Percentiles rank a stretch among this genome's conserved stretches.
phyloP scores from a whole-genome alignment of 1,284 basidiomycete species.

The Pascua sp. region DNA sequence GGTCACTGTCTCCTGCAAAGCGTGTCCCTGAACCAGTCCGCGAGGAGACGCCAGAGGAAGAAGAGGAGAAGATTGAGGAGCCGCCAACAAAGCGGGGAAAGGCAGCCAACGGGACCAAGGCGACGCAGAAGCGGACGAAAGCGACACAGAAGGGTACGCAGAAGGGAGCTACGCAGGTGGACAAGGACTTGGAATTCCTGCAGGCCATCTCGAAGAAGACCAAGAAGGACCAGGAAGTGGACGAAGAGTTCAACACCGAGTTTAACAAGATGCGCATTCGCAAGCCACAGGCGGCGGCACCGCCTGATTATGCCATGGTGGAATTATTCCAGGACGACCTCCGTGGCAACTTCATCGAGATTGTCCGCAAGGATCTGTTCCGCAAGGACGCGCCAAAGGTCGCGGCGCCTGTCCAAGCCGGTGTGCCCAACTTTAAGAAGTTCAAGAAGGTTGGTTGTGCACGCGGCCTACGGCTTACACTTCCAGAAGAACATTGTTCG shows the following conservation, averaged over 20 bases:
- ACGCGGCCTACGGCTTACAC: background rate
- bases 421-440: constrained; percentile 75
- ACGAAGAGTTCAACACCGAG: constrained; percentile 67
- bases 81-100: background rate
- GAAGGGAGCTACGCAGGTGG: constrained; percentile 13
- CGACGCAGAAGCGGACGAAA: background rate
- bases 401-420: constrained; percentile 50
- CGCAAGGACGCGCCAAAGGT: constrained; percentile 51
- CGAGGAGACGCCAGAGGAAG: constrained; percentile 14
- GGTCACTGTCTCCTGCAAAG: background rate
- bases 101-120: constrained; percentile 10
- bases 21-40: background rate
- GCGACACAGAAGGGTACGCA: background rate
- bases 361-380: constrained; percentile 54
- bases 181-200: constrained; percentile 42
- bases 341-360: constrained; percentile 79
- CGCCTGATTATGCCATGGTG: constrained; percentile 50
- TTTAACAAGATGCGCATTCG: constrained; percentile 77
- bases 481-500: constrained; percentile 39
- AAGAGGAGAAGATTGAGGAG: constrained; percentile 12
- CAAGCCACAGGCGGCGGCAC: constrained; percentile 53
- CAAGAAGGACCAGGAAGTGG: constrained; percentile 42
- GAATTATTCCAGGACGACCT: constrained; percentile 71
- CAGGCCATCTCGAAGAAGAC: constrained; percentile 36
- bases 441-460: constrained; percentile 65